Evolutionary conservation across 176 grass and related monocot species (phyloP), one percentile per base, ranked within the genome.

Genomic region (Triticum turgidum): DNA sequence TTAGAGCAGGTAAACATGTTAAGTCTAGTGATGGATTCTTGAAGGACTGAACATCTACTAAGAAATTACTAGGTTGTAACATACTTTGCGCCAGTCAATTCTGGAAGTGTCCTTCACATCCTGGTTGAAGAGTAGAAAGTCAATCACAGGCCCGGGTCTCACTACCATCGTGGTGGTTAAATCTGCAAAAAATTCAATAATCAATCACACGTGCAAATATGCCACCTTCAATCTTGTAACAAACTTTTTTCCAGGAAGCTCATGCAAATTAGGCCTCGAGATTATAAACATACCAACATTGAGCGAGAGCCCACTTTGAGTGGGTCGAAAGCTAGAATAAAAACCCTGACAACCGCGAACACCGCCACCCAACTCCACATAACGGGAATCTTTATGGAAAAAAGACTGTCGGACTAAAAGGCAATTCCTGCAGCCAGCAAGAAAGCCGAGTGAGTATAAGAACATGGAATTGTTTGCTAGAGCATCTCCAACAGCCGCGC

Each of bases 321-420:
- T 91, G 7, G 93, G 89, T 22, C 96, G 89, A 66, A 98, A 98
- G 76, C 91, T 98, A 2, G 96, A 92, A 35, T 98, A 91, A 33
- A 98, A 98, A 30, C 93, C 96, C 96, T 82, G n/a, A 52, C 91
- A 98, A 54, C 96, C 93, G 73, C 94, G 77, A 2, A 98, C 91
- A 34, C 96, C 96, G n/a, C 96, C 93, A 54, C 93, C 91, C 27
- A 98, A 72, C 33, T 98, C 96, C 24, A 93, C 82, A 41, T 94
- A 52, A 17, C 49, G 49, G 49, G 49, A 52, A 52, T 52, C 49
- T 52, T 0, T 0, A 52, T 14, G 49, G 93, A 33, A 98, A 98
- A 84, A 95, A 98, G 96, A 95, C 14, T 98, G 93, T 0, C 93
- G 81, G 1, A 98, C 96, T 76, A 98, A 81, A 4, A 98, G 86